Conservation (phyloP, 768 basidiomycete genomes). For the Hericium coralloides region DNA sequence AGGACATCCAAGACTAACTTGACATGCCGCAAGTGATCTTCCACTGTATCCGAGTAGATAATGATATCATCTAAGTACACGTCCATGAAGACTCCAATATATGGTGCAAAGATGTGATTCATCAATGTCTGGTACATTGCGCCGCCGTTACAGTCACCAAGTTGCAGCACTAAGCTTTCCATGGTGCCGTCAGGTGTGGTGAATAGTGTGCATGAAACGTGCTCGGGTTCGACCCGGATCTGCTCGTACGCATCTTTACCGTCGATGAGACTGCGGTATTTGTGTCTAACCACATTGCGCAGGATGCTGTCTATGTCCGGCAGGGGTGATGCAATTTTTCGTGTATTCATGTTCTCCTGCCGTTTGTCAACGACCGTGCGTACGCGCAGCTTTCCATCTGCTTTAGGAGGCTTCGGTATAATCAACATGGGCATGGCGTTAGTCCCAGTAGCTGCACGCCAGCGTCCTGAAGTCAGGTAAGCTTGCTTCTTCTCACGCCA, state of each 20-base stretch:
- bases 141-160: constrained; percentile 37
- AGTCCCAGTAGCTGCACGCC: constrained; percentile 18
- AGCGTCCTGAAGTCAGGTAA: constrained; percentile 23
- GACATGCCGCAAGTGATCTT: constrained; percentile 30
- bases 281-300: constrained; percentile 12
- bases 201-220: constrained; percentile 21
- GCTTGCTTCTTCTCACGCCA: constrained; percentile 23
- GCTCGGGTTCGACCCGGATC: constrained; percentile 17
- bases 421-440: constrained; percentile 27
- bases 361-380: constrained; percentile 20
- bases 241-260: constrained; percentile 26
- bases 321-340: constrained; percentile 18
- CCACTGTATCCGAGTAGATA: constrained; percentile 26
- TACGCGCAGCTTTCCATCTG: constrained; percentile 14
- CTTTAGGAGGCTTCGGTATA: constrained; percentile 19
- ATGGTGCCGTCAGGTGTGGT: constrained; percentile 28
- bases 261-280: constrained; percentile 19
- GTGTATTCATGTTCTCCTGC: constrained; percentile 24
- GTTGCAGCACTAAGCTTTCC: constrained; percentile 32
- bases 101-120: no score
- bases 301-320: constrained; percentile 23
- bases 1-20: constrained; percentile 23
- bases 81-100: constrained; percentile 30
- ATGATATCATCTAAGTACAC: constrained; percentile 39
- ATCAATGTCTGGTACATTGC: constrained; percentile 39